Evolutionary conservation across 179 eudicot genomes (phyloP).

Genomic region (Beta corolliflora): DNA sequence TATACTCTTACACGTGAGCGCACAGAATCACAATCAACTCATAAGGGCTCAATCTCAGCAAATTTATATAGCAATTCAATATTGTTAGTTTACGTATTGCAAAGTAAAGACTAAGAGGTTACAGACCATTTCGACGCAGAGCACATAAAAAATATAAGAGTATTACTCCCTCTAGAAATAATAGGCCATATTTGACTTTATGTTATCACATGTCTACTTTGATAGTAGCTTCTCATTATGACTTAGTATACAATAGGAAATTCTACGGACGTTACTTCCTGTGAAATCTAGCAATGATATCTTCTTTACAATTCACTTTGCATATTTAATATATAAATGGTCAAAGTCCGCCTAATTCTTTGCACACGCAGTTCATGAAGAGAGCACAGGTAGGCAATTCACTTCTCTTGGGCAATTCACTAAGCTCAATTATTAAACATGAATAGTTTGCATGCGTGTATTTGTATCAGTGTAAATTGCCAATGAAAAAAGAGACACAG

Average conservation of each 20-base stretch:
- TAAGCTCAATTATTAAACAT: background rate
- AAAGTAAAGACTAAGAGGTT: background rate
- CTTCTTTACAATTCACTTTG: background rate
- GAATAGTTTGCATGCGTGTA: background rate
- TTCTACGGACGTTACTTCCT: background rate
- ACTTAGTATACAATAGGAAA: background rate
- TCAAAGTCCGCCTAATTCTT: background rate
- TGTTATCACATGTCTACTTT: background rate
- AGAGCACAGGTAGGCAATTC: background rate
- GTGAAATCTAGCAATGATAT: background rate
- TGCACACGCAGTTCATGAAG: background rate
- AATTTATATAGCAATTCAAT: background rate
- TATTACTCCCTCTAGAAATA: background rate
- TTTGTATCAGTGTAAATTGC: background rate
- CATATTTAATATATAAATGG: background rate
- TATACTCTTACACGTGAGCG: background rate
- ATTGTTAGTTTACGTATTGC: background rate
- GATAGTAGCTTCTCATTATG: background rate
- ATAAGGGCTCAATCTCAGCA: background rate
- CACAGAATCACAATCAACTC: constrained; percentile 1
- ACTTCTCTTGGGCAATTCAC: background rate
- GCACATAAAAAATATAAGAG: background rate
- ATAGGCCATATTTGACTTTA: background rate
- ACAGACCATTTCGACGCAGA: background rate
- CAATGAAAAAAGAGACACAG: background rate